Evolutionary conservation across 1,284 basidiomycete genomes (phyloP).

Genomic region (Puccinia horiana): DNA sequence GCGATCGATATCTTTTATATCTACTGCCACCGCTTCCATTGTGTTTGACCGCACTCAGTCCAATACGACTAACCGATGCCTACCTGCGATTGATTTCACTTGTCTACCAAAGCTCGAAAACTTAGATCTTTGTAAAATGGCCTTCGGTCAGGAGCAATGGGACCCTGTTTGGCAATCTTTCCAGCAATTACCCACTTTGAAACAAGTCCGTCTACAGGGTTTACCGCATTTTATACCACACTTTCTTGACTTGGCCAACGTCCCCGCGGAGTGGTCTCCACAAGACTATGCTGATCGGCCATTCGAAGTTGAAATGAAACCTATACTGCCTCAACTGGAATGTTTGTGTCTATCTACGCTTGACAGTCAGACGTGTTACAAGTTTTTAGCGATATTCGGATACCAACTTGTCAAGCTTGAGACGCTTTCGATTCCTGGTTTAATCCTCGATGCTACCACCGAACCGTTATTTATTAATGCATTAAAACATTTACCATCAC

Average conservation of each 20-base stretch:
- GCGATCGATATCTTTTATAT: not conserved
- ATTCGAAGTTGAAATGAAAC: not conserved
- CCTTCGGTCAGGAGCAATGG: slow-evolving; percentile 12
- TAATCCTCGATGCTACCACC: not conserved
- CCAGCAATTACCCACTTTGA: not conserved
- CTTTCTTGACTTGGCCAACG: slow-evolving; percentile 14
- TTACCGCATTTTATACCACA: slow-evolving; percentile 14
- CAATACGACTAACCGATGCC: not conserved
- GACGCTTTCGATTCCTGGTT: slow-evolving; percentile 27
- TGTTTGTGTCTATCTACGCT: slow-evolving; percentile 9
- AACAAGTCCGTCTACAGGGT: not conserved
- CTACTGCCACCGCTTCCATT: not conserved
- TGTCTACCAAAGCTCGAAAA: not conserved
- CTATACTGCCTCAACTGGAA: slow-evolving; percentile 23
- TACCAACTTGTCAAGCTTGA: slow-evolving; percentile 33
- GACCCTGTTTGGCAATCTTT: not conserved
- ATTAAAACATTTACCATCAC: slow-evolving; percentile 21
- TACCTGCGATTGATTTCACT: slow-evolving; percentile 23
- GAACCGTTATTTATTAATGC: slow-evolving; percentile 12
- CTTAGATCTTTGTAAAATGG: not conserved
- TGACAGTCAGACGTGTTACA: slow-evolving; percentile 1
- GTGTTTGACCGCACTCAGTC: not conserved
- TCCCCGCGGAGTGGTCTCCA: not conserved
- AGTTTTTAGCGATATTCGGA: slow-evolving; percentile 23
- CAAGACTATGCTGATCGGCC: not conserved